Percentiles rank a stretch among this genome's conserved stretches.
phyloP scores from a whole-genome alignment of 345 rosid genomes.

The Gossypium longicalyx region DNA sequence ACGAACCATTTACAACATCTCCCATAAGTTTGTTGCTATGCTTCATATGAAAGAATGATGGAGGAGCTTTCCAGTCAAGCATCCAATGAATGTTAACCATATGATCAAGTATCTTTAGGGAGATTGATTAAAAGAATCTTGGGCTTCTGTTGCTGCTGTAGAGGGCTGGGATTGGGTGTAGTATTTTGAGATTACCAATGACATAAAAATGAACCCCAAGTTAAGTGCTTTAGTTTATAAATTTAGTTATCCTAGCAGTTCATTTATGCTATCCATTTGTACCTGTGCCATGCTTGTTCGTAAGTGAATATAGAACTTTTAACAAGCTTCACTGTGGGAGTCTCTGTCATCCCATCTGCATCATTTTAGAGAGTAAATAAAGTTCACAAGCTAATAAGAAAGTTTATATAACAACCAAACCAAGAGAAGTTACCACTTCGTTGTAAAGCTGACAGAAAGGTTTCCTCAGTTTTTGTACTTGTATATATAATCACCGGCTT shows the following conservation, averaged over 20 bases:
- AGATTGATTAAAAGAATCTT: neutral
- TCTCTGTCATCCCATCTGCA: slow-evolving; percentile 64
- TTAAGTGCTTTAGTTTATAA: neutral
- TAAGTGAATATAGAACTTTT: slow-evolving; percentile 94
- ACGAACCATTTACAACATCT: neutral
- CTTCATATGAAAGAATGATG: slow-evolving; percentile 5
- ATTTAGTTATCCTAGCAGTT: slow-evolving; percentile 6
- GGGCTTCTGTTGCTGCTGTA: neutral
- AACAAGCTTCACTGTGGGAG: slow-evolving; percentile 62
- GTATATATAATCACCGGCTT: slow-evolving; percentile 71
- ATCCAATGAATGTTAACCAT: neutral
- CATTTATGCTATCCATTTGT: slow-evolving; percentile 12
- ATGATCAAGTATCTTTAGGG: neutral
- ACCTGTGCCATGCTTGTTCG: slow-evolving; percentile 99
- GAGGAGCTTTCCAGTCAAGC: neutral
- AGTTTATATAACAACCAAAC: slow-evolving; percentile 13
- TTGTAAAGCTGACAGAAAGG: slow-evolving; percentile 76
- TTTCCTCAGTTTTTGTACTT: slow-evolving; percentile 90
- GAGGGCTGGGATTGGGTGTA: neutral
- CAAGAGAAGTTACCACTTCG: slow-evolving; percentile 52
- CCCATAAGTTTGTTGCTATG: neutral
- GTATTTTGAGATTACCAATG: neutral
- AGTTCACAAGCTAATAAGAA: slow-evolving; percentile 16
- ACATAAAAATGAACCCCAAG: neutral
- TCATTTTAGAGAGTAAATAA: slow-evolving; percentile 27